These are phyloP conservation scores for Cytospora chrysosperma DNA, from an alignment of 2,329 filamentous ascomycete genomes.

Conservation along the genomic window DNA sequence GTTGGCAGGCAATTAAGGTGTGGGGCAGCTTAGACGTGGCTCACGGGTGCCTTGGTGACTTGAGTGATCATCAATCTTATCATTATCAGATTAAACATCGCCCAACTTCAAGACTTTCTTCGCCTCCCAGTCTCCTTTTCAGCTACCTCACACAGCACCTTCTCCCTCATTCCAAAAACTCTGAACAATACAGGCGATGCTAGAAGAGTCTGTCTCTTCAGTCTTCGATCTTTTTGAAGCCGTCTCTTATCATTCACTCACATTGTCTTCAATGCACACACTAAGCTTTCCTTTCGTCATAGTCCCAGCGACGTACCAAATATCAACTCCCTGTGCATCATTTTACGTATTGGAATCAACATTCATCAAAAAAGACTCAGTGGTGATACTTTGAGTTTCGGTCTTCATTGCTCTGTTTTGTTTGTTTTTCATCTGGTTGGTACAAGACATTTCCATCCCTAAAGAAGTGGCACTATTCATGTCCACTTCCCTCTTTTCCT, in stretches of 20 bases:
- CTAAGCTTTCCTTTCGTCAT: too few species aligned
- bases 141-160: too few species aligned
- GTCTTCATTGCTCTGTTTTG: background rate
- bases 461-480: background rate
- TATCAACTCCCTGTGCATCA: too few species aligned
- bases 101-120: background rate
- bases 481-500: background rate
- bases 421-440: background rate
- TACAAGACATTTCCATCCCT: background rate
- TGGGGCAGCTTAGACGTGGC: conserved; percentile 13
- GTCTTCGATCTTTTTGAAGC: too few species aligned
- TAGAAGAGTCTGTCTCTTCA: background rate
- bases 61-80: too few species aligned
- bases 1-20: background rate
- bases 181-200: background rate
- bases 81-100: background rate
- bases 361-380: background rate
- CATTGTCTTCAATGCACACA: too few species aligned
- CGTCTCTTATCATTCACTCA: too few species aligned
- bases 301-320: too few species aligned
- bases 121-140: too few species aligned
- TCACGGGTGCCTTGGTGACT: conserved; percentile 19
- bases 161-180: too few species aligned
- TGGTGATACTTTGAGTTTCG: background rate
- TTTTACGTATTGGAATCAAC: background rate